A percentile compares a stretch with the other conserved stretches of the same genome.
Evolutionary conservation across 1,139 yeast genomes (phyloP).

Genomic region (Geotrichum histeridarum): DNA sequence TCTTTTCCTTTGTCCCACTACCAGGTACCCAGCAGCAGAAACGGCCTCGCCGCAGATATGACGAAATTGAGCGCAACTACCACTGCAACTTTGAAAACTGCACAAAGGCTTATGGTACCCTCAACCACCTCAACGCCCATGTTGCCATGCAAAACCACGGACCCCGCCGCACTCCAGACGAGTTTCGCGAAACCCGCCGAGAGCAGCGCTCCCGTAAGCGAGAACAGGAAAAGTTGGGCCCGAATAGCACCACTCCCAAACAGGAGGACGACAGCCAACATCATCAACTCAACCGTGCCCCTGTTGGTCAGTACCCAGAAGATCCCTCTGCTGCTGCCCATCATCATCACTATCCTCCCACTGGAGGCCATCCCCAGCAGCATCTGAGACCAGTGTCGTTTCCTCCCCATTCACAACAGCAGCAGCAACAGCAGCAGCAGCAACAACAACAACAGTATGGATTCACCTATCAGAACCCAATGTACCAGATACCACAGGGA

Average conservation of each 20-base stretch:
- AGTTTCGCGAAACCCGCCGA: conserved; percentile 49
- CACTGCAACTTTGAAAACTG: conserved; percentile 58
- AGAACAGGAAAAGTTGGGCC: conserved; percentile 21
- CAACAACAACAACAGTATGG: neutral
- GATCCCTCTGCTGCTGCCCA: no score
- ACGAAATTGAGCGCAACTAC: conserved; percentile 65
- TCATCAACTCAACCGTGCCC: no score
- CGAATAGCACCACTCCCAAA: neutral
- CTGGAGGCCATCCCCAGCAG: neutral
- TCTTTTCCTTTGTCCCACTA: conserved; percentile 31
- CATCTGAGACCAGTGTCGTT: neutral
- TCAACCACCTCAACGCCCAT: conserved; percentile 74
- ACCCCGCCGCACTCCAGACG: conserved; percentile 60
- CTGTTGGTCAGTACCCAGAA: no score
- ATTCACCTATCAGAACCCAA: neutral
- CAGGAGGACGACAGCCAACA: no score
- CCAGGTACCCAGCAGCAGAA: conserved; percentile 36
- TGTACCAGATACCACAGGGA: neutral
- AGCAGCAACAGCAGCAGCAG: neutral
- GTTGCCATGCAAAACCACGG: conserved; percentile 71
- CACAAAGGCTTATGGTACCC: conserved; percentile 66
- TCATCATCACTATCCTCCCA: neutral
- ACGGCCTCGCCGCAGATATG: conserved; percentile 61
- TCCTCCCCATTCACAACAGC: neutral
- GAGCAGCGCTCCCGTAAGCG: conserved; percentile 31